Conservation (phyloP, 352 stramenopile genomes). For the Phytophthora brassicae region DNA sequence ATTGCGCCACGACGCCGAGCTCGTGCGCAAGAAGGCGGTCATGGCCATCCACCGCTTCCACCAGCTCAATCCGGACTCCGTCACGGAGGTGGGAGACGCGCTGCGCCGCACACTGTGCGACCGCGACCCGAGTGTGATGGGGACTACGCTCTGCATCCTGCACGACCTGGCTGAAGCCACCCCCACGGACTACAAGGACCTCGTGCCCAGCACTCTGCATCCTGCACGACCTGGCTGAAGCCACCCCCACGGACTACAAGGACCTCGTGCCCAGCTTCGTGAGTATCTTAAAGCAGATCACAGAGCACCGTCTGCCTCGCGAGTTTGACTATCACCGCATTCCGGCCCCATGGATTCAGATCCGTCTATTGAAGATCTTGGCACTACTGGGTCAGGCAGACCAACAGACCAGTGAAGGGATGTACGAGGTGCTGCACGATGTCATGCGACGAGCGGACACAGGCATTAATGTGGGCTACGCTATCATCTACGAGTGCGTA, state of each 20-base stretch:
- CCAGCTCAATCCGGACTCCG: slow-evolving; percentile 95
- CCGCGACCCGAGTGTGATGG: slow-evolving; percentile 99
- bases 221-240: slow-evolving; percentile 91
- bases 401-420: slow-evolving; percentile 94
- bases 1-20: slow-evolving; percentile 94
- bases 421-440: slow-evolving; percentile 99
- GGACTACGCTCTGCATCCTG: slow-evolving; percentile 91
- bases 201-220: slow-evolving; percentile 96
- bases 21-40: slow-evolving; percentile 99
- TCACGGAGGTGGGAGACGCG: slow-evolving; percentile 89
- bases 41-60: slow-evolving; percentile 98
- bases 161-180: slow-evolving; percentile 92
- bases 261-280: slow-evolving; percentile 99
- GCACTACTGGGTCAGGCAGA: slow-evolving; percentile 94
- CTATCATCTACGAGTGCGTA: slow-evolving; percentile 99
- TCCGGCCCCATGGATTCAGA: slow-evolving; percentile 99
- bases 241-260: slow-evolving; percentile 95
- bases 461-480: slow-evolving; percentile 99
- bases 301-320: slow-evolving; percentile 96
- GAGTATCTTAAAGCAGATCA: slow-evolving; percentile 99
- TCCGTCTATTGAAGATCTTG: slow-evolving; percentile 96
- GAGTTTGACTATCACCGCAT: slow-evolving; percentile 99
- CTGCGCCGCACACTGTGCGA: slow-evolving; percentile 97
- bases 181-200: slow-evolving; percentile 96
- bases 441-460: slow-evolving; percentile 98